Evolutionary conservation across 441 rosid genomes (phyloP).

Genomic region (Erodium trifolium): DNA sequence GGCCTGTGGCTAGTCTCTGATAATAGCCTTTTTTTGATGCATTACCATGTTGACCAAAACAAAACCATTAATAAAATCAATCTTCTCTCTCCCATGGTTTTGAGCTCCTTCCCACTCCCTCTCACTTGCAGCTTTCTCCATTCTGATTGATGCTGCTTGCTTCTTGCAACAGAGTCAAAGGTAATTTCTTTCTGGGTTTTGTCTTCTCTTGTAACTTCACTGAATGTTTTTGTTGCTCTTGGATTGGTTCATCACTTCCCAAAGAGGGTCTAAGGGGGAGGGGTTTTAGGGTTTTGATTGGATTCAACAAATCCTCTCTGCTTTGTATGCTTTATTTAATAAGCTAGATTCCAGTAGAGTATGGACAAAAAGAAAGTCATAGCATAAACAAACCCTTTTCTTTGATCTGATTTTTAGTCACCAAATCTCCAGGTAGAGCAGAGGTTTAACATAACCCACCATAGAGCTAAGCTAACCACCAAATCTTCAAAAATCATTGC

Average conservation of each 20-base stretch:
- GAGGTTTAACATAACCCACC: not conserved
- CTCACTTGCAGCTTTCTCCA: conserved; percentile 2
- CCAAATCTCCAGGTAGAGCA: not conserved
- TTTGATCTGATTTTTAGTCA: not conserved
- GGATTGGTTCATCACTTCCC: not conserved
- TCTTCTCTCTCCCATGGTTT: conserved; percentile 1
- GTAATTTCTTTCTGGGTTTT: not conserved
- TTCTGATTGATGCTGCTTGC: not conserved
- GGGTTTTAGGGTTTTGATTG: too few species aligned
- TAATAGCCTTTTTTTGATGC: conserved; percentile 19
- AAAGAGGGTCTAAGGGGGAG: not conserved
- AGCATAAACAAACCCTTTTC: not conserved
- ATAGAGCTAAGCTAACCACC: not conserved
- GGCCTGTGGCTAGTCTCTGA: not conserved
- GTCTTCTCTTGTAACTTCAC: not conserved
- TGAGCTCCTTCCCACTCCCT: not conserved
- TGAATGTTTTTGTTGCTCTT: not conserved
- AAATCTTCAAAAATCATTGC: too few species aligned
- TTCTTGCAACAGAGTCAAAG: conserved; percentile 3
- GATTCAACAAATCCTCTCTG: not conserved
- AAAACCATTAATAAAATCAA: not conserved
- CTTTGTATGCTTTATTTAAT: conserved; percentile 12
- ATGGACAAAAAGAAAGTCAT: conserved; percentile 29
- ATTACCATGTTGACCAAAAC: conserved; percentile 46
- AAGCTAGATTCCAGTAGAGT: conserved; percentile 20